Evolutionary conservation across 805 yeast species (phyloP).

Genomic region (Candida mattraensis): DNA sequence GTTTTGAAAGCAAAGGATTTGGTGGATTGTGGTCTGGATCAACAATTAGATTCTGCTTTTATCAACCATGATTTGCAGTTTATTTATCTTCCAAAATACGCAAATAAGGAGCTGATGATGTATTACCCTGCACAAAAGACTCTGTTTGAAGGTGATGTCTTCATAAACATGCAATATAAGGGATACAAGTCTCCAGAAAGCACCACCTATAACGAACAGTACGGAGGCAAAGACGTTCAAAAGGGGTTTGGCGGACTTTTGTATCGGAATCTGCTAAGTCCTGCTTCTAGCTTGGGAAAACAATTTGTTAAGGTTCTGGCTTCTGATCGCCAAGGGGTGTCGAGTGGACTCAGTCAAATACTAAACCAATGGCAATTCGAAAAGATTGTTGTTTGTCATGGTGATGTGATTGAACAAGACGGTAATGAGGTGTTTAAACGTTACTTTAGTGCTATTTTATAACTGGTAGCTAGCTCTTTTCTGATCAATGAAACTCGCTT

Average conservation of each 20-base stretch:
- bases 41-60: conserved; percentile 23
- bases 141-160: conserved; percentile 57
- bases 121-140: conserved; percentile 48
- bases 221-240: conserved; percentile 41
- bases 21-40: conserved; percentile 37
- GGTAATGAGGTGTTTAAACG: conserved; percentile 20
- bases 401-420: conserved; percentile 48
- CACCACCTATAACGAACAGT: conserved; percentile 44
- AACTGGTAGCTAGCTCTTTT: too few relatives aligned
- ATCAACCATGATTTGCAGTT: conserved; percentile 49
- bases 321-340: conserved; percentile 11
- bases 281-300: conserved; percentile 12
- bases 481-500: too few relatives aligned
- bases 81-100: conserved; percentile 54
- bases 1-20: conserved; percentile 31
- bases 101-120: conserved; percentile 58
- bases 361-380: conserved; percentile 46
- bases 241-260: conserved; percentile 37
- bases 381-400: conserved; percentile 58
- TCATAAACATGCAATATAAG: conserved; percentile 54
- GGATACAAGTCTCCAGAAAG: conserved; percentile 40
- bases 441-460: conserved; percentile 3
- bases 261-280: conserved; percentile 18
- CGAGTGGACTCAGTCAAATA: conserved; percentile 28
- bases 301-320: conserved; percentile 6